Conservation (phyloP, 257 asterid species). For the Nicotiana attenuata region DNA sequence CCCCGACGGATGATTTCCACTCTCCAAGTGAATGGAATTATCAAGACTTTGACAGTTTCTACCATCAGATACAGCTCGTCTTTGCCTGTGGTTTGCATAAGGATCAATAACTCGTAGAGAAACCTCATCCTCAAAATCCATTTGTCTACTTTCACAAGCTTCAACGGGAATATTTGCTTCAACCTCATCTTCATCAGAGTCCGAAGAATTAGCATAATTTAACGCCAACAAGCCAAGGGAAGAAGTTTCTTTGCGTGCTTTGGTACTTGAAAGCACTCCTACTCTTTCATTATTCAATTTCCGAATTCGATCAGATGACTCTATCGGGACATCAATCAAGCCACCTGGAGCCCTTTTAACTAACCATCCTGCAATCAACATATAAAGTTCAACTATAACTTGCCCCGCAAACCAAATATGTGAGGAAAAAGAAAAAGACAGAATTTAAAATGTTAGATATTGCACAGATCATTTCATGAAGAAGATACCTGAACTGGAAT, state of each 20-base stretch:
- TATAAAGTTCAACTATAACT: neutral
- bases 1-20: constrained; percentile 22
- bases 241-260: constrained; percentile 44
- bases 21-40: constrained; percentile 27
- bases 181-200: constrained; percentile 63
- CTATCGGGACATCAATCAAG: constrained; percentile 31
- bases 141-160: constrained; percentile 24
- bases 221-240: constrained; percentile 87
- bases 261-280: constrained; percentile 31
- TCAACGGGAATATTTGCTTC: constrained; percentile 36
- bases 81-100: constrained; percentile 22
- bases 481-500: constrained; percentile 43
- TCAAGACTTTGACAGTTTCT: constrained; percentile 28
- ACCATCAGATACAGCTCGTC: constrained; percentile 17
- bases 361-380: constrained; percentile 37
- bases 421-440: neutral
- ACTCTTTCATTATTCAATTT: constrained; percentile 26
- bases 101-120: constrained; percentile 25
- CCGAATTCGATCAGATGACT: constrained; percentile 35
- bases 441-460: neutral
- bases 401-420: neutral
- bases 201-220: constrained; percentile 75
- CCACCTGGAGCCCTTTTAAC: constrained; percentile 33
- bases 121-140: constrained; percentile 26
- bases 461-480: neutral